Conservation (phyloP, 768 basidiomycete genomes). For the Russula ochroleuca region DNA sequence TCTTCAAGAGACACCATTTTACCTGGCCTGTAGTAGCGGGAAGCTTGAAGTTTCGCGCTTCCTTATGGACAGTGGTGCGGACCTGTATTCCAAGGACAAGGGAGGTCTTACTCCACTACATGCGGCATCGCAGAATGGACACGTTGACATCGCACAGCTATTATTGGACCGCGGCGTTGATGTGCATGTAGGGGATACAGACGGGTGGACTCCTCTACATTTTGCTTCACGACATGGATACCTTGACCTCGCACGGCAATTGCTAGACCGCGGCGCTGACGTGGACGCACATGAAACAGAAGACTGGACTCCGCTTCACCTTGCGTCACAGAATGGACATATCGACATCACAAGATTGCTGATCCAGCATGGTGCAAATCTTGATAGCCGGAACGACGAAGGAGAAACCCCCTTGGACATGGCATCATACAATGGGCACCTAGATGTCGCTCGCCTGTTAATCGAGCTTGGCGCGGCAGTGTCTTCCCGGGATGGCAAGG, state of each 20-base stretch:
- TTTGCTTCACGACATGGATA: neutral
- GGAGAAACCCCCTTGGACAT: no score
- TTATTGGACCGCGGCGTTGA: neutral
- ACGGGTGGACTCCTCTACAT: neutral
- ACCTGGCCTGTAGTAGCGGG: neutral
- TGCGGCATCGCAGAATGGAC: neutral
- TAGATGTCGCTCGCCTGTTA: neutral
- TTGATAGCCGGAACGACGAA: no score
- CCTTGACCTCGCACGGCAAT: neutral
- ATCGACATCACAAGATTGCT: no score
- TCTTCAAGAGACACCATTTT: neutral
- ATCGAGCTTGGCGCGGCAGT: neutral
- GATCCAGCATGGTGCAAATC: no score
- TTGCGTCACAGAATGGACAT: no score
- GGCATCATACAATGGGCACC: no score
- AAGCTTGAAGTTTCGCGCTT: conserved; percentile 3
- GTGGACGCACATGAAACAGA: no score
- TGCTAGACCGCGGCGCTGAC: no score
- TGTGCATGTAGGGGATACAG: neutral
- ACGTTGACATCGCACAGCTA: neutral
- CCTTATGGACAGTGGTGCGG: neutral
- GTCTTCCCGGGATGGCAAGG: neutral
- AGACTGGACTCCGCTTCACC: no score
- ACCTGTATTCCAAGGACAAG: neutral
- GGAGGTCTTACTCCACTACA: neutral